These are phyloP conservation scores for Coccomyxa sp. DNA, from an alignment of 139 green algal species.

Conservation along the genomic window DNA sequence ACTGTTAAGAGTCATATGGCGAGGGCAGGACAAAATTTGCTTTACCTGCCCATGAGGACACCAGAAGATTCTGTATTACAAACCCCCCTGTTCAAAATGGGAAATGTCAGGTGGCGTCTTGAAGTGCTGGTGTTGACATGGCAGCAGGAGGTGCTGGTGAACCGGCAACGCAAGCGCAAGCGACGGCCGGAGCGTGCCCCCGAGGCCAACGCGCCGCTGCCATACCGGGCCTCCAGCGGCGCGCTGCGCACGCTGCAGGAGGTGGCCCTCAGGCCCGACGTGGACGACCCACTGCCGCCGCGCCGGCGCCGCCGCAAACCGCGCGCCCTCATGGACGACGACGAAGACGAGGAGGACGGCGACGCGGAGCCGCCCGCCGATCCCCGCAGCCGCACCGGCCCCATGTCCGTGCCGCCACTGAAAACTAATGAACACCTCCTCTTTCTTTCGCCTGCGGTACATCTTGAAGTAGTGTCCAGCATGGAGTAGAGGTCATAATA, in stretches of 20 bases:
- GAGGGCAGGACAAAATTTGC: no score
- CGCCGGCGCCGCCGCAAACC: background rate
- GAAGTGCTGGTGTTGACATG: no score
- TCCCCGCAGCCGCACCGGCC: background rate
- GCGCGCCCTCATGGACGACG: background rate
- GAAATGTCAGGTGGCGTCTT: background rate
- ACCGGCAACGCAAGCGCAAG: background rate
- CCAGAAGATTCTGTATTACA: no score
- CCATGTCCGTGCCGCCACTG: background rate
- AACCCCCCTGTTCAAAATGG: background rate
- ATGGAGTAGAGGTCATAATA: background rate
- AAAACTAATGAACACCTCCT: background rate
- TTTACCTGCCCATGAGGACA: no score
- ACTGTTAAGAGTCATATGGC: background rate
- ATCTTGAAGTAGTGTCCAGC: background rate
- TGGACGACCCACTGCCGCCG: background rate
- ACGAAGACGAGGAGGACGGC: background rate
- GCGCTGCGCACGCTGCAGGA: background rate
- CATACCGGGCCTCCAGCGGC: background rate
- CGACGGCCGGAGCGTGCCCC: constrained; percentile 1
- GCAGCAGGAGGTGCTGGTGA: background rate
- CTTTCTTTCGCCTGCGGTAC: background rate
- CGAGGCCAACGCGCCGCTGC: background rate
- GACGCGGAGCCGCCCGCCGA: background rate
- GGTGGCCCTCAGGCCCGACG: background rate